A percentile compares a stretch with the other conserved stretches of the same genome.
phyloP scores from a whole-genome alignment of 2,329 filamentous ascomycete genomes.

The Arthrobotrys pseudoclavata region DNA sequence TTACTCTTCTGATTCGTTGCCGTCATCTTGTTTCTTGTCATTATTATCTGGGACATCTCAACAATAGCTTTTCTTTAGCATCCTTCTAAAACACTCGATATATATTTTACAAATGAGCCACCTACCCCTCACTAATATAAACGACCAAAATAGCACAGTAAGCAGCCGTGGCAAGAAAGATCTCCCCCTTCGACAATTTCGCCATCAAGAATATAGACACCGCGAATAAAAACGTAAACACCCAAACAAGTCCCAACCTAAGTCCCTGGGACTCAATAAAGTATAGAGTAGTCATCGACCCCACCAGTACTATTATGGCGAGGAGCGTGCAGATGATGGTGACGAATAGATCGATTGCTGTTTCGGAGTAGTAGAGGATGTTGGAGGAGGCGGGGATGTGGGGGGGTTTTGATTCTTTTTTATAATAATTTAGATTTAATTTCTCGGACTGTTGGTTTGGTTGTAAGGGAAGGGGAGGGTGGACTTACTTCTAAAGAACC shows the following conservation, averaged over 20 bases:
- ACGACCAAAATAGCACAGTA: slow-evolving; percentile 57
- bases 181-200: slow-evolving; percentile 63
- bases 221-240: slow-evolving; percentile 64
- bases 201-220: slow-evolving; percentile 63
- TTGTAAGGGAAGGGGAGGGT: too few species aligned
- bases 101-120: background rate
- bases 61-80: too few species aligned
- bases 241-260: slow-evolving; percentile 62
- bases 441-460: too few species aligned
- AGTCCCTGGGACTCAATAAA: slow-evolving; percentile 57
- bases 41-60: too few species aligned
- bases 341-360: slow-evolving; percentile 53
- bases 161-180: slow-evolving; percentile 64
- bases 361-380: slow-evolving; percentile 58
- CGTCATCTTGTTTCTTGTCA: too few species aligned
- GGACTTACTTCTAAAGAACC: slow-evolving; percentile 50
- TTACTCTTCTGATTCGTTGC: too few species aligned
- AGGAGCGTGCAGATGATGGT: slow-evolving; percentile 61
- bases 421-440: background rate
- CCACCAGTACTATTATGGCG: slow-evolving; percentile 60
- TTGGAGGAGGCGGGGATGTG: slow-evolving; percentile 53
- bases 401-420: slow-evolving; percentile 41
- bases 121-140: slow-evolving; percentile 54
- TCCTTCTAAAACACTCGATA: too few species aligned
- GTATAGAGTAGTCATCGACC: slow-evolving; percentile 61